Evolutionary conservation across 2,329 filamentous ascomycete species (phyloP).

Genomic region (Diaporthe ampelina): DNA sequence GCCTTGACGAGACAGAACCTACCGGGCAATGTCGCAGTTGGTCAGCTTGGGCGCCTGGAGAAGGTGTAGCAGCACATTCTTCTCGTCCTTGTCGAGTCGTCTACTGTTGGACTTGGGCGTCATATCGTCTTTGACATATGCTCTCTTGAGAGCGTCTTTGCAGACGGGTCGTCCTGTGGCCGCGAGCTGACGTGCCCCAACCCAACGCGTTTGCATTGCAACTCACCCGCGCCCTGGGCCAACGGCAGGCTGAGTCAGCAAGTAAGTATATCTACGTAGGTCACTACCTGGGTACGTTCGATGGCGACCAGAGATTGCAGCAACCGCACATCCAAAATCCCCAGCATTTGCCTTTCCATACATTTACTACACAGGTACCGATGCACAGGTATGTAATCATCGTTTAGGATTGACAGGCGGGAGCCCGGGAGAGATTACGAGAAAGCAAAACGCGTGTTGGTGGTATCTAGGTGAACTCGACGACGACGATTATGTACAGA

Average conservation of each 20-base stretch:
- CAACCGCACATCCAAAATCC: too few species aligned
- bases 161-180: constrained; percentile 34
- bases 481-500: constrained; percentile 31
- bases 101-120: constrained; percentile 38
- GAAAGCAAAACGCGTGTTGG: constrained; percentile 27
- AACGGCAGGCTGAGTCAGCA: background rate
- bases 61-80: constrained; percentile 40
- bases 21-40: constrained; percentile 40
- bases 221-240: background rate
- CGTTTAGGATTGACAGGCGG: background rate
- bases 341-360: too few species aligned
- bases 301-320: too few species aligned
- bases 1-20: constrained; percentile 2
- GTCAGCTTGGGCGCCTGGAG: constrained; percentile 40
- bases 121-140: background rate
- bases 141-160: constrained; percentile 23
- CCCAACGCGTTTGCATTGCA: constrained; percentile 33
- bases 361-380: background rate
- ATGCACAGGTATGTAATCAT: background rate
- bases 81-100: constrained; percentile 41
- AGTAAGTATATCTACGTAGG: too few species aligned
- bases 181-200: constrained; percentile 7
- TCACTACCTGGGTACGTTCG: too few species aligned
- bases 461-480: constrained; percentile 37
- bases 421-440: background rate